These are phyloP conservation scores for Fusarium verticillioides DNA, from an alignment of 2,329 filamentous ascomycete species.

Conservation along the genomic window DNA sequence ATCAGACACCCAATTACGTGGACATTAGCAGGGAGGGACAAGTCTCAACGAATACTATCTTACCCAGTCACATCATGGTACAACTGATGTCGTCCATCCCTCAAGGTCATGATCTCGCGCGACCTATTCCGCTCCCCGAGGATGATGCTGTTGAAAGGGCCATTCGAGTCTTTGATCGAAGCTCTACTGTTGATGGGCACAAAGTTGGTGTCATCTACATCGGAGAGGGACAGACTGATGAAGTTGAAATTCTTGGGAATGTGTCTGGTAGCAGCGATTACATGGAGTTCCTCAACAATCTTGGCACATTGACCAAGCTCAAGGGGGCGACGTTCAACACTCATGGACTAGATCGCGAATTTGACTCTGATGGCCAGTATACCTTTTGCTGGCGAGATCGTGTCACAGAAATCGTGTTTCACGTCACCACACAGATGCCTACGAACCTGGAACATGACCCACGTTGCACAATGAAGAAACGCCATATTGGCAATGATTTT, in stretches of 20 bases:
- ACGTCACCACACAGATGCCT: conserved; percentile 97
- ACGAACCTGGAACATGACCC: conserved; percentile 82
- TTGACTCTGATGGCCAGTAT: conserved; percentile 84
- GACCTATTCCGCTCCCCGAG: conserved; percentile 79
- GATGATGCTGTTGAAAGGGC: conserved; percentile 78
- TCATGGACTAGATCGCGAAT: conserved; percentile 84
- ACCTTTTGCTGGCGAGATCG: conserved; percentile 95
- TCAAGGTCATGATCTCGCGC: conserved; percentile 66
- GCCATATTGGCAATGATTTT: conserved; percentile 96
- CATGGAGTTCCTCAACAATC: conserved; percentile 80
- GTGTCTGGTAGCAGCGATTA: conserved; percentile 89
- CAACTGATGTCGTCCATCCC: conserved; percentile 74
- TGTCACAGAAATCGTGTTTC: conserved; percentile 94
- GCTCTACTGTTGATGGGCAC: conserved; percentile 91
- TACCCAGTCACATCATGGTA: conserved; percentile 80
- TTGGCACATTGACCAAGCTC: conserved; percentile 84
- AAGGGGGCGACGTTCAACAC: conserved; percentile 90
- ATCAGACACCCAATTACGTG: conserved; percentile 62
- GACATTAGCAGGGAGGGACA: conserved; percentile 63
- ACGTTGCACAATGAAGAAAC: conserved; percentile 85
- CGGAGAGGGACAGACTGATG: conserved; percentile 83
- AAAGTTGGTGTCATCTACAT: conserved; percentile 96
- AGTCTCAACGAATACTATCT: conserved; percentile 67
- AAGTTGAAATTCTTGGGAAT: conserved; percentile 88
- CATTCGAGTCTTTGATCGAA: conserved; percentile 85